A percentile compares a stretch with the other conserved stretches of the same genome.
Evolutionary conservation across 2,329 filamentous ascomycete genomes (phyloP).

Genomic region (Emydomyces testavorans): DNA sequence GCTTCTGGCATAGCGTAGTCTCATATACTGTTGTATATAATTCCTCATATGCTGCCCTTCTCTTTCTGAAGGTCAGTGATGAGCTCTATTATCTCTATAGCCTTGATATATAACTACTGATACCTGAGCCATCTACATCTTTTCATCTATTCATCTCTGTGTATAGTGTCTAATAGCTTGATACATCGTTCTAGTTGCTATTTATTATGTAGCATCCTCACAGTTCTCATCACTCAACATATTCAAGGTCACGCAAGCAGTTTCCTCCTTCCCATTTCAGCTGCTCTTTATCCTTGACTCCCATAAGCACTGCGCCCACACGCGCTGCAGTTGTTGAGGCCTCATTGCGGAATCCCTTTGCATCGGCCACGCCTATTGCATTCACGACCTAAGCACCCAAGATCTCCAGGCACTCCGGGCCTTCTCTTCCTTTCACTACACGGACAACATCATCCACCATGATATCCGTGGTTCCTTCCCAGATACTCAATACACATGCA

Average conservation of each 20-base stretch:
- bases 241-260: slow-evolving; percentile 24
- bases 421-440: slow-evolving; percentile 28
- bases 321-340: slow-evolving; percentile 23
- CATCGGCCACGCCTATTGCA: slow-evolving; percentile 38
- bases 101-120: too few relatives aligned
- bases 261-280: slow-evolving; percentile 24
- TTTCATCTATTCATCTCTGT: too few relatives aligned
- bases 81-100: too few relatives aligned
- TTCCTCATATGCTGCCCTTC: too few relatives aligned
- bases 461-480: slow-evolving; percentile 61
- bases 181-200: too few relatives aligned
- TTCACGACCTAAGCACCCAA: slow-evolving; percentile 35
- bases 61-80: too few relatives aligned
- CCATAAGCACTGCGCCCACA: slow-evolving; percentile 14
- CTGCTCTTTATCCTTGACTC: slow-evolving; percentile 20
- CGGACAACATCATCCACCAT: slow-evolving; percentile 43
- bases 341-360: slow-evolving; percentile 36
- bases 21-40: too few relatives aligned
- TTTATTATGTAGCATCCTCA: too few relatives aligned
- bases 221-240: too few relatives aligned
- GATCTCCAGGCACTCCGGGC: slow-evolving; percentile 13
- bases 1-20: too few relatives aligned
- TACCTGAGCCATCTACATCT: too few relatives aligned
- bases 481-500: slow-evolving; percentile 52
- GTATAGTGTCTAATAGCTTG: too few relatives aligned